Conservation (phyloP, 176 grass and related monocot genomes). For the Musa acuminata region DNA sequence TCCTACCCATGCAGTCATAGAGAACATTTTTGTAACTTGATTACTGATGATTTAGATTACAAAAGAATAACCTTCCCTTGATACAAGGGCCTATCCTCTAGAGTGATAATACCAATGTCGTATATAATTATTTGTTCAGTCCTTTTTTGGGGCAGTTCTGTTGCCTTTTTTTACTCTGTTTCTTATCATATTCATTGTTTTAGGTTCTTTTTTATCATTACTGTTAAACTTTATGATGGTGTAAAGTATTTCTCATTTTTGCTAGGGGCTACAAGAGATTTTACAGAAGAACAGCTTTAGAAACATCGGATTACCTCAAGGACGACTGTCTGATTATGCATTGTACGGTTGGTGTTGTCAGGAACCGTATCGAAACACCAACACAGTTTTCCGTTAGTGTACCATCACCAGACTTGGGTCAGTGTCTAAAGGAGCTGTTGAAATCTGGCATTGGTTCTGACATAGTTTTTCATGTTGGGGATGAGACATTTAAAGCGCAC, state of each 20-base stretch:
- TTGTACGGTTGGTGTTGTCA: constrained; percentile 85
- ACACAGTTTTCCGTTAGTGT: constrained; percentile 44
- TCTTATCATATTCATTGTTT: background rate
- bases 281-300: constrained; percentile 63
- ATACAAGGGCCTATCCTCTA: too few species aligned
- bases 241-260: background rate
- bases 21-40: too few species aligned
- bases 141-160: background rate
- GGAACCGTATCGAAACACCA: constrained; percentile 56
- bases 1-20: too few species aligned
- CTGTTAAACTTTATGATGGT: background rate
- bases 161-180: too few species aligned
- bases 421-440: constrained; percentile 51
- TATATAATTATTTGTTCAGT: too few species aligned
- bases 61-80: too few species aligned
- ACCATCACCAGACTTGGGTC: constrained; percentile 54
- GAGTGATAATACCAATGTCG: too few species aligned
- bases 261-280: constrained; percentile 87
- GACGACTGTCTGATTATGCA: constrained; percentile 61
- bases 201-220: background rate
- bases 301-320: constrained; percentile 64
- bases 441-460: constrained; percentile 49
- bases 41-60: too few species aligned
- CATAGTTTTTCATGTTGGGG: constrained; percentile 56
- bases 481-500: constrained; percentile 52